These are phyloP conservation scores for Ophiocordyceps sinensis DNA, from an alignment of 2,329 filamentous ascomycete species.

Conservation along the genomic window DNA sequence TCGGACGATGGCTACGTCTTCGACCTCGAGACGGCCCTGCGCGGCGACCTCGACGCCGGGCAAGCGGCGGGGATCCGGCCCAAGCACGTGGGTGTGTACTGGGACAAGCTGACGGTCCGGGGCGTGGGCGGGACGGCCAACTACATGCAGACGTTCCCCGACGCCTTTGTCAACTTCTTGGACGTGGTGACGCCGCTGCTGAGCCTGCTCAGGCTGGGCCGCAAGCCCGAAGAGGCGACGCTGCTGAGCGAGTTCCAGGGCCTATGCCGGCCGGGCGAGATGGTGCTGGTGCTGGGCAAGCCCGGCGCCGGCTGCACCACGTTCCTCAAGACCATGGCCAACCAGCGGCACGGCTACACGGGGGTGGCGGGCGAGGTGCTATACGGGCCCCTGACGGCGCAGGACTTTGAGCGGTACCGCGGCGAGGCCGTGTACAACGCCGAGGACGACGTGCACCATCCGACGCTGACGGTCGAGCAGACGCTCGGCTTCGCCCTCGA, in stretches of 20 bases:
- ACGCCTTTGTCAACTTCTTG: slow-evolving; percentile 63
- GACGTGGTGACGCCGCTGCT: slow-evolving; percentile 54
- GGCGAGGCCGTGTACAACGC: slow-evolving; percentile 72
- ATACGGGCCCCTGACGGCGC: slow-evolving; percentile 59
- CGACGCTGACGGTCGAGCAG: slow-evolving; percentile 76
- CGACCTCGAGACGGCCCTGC: slow-evolving; percentile 60
- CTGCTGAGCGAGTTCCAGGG: slow-evolving; percentile 61
- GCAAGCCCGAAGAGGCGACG: slow-evolving; percentile 56
- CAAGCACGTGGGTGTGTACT: slow-evolving; percentile 69
- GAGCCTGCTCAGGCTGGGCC: slow-evolving; percentile 47
- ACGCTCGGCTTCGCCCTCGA: slow-evolving; percentile 76
- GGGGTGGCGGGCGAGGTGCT: slow-evolving; percentile 51
- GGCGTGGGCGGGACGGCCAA: slow-evolving; percentile 63
- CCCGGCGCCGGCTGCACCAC: slow-evolving; percentile 62
- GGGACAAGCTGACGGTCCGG: slow-evolving; percentile 63
- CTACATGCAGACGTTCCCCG: slow-evolving; percentile 60
- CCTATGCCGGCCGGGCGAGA: slow-evolving; percentile 66
- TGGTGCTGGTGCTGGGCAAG: slow-evolving; percentile 70
- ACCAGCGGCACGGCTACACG: slow-evolving; percentile 46
- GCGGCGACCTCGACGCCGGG: slow-evolving; percentile 57
- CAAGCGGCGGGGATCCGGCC: slow-evolving; percentile 63
- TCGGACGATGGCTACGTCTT: slow-evolving; percentile 40
- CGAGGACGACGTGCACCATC: slow-evolving; percentile 71
- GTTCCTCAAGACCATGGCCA: slow-evolving; percentile 53
- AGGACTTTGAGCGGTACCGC: slow-evolving; percentile 60